Conservation (phyloP, 2,329 filamentous ascomycete species). For the Pseudocercospora eumusae region DNA sequence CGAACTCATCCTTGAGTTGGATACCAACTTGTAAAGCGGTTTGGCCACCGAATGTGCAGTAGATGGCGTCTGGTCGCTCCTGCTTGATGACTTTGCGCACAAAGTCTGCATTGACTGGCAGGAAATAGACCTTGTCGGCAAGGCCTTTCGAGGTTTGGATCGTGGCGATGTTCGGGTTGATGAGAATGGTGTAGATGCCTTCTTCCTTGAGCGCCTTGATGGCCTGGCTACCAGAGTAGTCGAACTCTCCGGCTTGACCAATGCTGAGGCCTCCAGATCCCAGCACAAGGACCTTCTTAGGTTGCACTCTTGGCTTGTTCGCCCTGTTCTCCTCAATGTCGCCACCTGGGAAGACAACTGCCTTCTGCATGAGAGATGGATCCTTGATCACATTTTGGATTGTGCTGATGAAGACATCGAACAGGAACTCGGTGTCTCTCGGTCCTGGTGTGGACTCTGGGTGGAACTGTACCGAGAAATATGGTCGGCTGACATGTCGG, state of each 20-base stretch:
- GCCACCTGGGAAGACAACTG: constrained; percentile 86
- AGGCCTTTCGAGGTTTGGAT: constrained; percentile 98
- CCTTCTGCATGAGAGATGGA: constrained; percentile 64
- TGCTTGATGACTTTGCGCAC: constrained; percentile 96
- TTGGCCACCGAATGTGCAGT: constrained; percentile 96
- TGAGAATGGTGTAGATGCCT: constrained; percentile 95
- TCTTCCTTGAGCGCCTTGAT: constrained; percentile 99
- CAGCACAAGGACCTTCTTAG: constrained; percentile 93
- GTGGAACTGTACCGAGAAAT: constrained; percentile 99
- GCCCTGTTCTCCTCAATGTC: constrained; percentile 75
- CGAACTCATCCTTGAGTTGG: constrained; percentile 95
- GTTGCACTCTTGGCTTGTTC: constrained; percentile 73
- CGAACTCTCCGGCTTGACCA: constrained; percentile 96
- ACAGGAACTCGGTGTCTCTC: constrained; percentile 92
- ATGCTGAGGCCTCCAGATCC: constrained; percentile 95
- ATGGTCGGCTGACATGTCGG: constrained; percentile 78
- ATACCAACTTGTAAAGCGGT: constrained; percentile 97
- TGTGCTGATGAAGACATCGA: constrained; percentile 92
- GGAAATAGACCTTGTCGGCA: constrained; percentile 98
- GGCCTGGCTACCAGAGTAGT: constrained; percentile 96
- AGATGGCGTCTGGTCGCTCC: constrained; percentile 93
- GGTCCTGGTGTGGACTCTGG: constrained; percentile 95
- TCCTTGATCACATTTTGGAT: constrained; percentile 72
- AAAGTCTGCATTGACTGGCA: constrained; percentile 94
- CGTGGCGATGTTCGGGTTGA: constrained; percentile 98